A percentile compares a stretch with the other conserved stretches of the same genome.
Evolutionary conservation across 1,139 yeast genomes (phyloP).

Genomic region (Yamadazyma conglobata): DNA sequence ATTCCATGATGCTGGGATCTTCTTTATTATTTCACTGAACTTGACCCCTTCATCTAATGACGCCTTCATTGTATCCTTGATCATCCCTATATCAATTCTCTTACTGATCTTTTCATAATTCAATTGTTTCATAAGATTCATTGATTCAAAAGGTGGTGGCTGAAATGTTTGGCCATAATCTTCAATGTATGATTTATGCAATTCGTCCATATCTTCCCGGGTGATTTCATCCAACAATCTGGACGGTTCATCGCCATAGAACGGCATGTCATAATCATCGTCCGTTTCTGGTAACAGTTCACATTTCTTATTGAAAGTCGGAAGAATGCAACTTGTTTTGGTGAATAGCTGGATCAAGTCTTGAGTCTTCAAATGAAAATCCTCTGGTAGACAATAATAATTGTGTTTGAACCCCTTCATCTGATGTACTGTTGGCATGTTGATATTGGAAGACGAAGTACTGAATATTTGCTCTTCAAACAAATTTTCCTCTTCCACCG

Average conservation of each 20-base stretch:
- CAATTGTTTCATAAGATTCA: slow-evolving; percentile 1
- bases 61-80: slow-evolving; percentile 5
- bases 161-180: slow-evolving; percentile 32
- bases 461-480: slow-evolving; percentile 47
- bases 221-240: slow-evolving; percentile 15
- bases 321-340: not conserved
- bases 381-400: slow-evolving; percentile 29
- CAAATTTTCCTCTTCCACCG: slow-evolving; percentile 35
- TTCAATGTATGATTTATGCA: slow-evolving; percentile 31
- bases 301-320: too few species aligned
- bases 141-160: not conserved
- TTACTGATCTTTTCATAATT: slow-evolving; percentile 77
- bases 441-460: slow-evolving; percentile 38
- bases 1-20: slow-evolving; percentile 52
- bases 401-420: slow-evolving; percentile 37
- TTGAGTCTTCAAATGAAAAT: slow-evolving; percentile 9
- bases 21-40: slow-evolving; percentile 50
- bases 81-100: slow-evolving; percentile 62
- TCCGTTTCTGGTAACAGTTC: too few species aligned
- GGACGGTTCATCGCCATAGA: slow-evolving; percentile 10
- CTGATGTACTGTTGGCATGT: slow-evolving; percentile 25
- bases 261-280: too few species aligned
- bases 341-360: not conserved
- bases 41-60: slow-evolving; percentile 46
- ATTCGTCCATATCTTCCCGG: slow-evolving; percentile 17